phyloP scores from a whole-genome alignment of 306 rosid genomes.

The Urtica urens region DNA sequence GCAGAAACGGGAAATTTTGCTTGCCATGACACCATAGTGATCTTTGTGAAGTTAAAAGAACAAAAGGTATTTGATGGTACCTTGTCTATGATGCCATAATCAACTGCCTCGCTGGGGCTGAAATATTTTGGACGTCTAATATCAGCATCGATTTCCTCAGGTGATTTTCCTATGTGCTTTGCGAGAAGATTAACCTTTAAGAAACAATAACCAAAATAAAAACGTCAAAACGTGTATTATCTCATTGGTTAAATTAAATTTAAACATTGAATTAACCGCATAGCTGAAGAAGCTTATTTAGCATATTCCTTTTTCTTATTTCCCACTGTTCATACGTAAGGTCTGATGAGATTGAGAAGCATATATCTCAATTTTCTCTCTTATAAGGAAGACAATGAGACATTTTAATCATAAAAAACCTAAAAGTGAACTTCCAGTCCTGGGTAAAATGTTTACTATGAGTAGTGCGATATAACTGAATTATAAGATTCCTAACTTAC shows the following conservation, averaged over 20 bases:
- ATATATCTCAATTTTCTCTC: neutral
- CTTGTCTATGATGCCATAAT: slow-evolving; percentile 96
- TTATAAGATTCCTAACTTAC: slow-evolving; percentile 33
- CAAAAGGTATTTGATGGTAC: too few relatives aligned
- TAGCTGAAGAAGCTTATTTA: too few relatives aligned
- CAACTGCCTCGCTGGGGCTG: slow-evolving; percentile 96
- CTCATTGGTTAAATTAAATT: too few relatives aligned
- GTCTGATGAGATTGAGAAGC: too few relatives aligned
- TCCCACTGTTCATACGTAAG: too few relatives aligned
- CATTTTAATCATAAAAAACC: neutral
- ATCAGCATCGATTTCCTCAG: slow-evolving; percentile 82
- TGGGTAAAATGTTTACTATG: neutral
- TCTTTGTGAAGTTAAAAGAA: neutral
- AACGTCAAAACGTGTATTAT: too few relatives aligned
- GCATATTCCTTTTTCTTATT: too few relatives aligned
- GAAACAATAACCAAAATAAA: slow-evolving; percentile 9
- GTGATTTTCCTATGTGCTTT: slow-evolving; percentile 55
- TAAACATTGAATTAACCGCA: too few relatives aligned
- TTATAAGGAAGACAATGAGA: neutral
- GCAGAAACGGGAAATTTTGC: neutral
- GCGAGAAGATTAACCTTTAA: slow-evolving; percentile 71
- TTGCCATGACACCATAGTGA: neutral
- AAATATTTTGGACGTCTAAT: slow-evolving; percentile 87
- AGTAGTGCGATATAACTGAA: neutral
- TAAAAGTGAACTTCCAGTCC: neutral